These are phyloP conservation scores for Comarum palustre DNA, from an alignment of 306 rosid species.

Conservation along the genomic window DNA sequence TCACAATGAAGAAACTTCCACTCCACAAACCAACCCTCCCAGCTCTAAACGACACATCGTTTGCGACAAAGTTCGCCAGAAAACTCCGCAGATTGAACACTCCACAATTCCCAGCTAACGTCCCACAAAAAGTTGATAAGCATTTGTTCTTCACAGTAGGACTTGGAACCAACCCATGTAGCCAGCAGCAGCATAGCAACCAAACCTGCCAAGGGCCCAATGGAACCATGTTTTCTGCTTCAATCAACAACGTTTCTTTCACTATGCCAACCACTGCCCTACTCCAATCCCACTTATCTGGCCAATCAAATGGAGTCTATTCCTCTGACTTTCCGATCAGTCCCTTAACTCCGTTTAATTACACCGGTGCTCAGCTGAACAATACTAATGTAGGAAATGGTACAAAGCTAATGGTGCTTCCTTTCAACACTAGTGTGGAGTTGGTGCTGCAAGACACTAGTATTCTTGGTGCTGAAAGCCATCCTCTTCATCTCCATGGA, in stretches of 20 bases:
- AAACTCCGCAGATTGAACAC: conserved; percentile 50
- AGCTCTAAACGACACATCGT: conserved; percentile 55
- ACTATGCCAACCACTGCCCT: conserved; percentile 46
- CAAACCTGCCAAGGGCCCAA: conserved; percentile 67
- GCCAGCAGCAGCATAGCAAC: conserved; percentile 9
- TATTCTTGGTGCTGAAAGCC: conserved; percentile 53
- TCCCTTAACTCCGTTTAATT: conserved; percentile 49
- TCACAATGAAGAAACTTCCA: conserved; percentile 34
- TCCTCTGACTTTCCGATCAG: conserved; percentile 34
- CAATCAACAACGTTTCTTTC: conserved; percentile 62
- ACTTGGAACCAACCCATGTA: conserved; percentile 56
- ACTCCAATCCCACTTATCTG: conserved; percentile 52
- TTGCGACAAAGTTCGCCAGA: conserved; percentile 40
- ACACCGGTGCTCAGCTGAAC: conserved; percentile 56
- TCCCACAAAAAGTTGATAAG: conserved; percentile 51
- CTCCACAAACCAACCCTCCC: conserved; percentile 50
- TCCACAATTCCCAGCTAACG: conserved; percentile 51
- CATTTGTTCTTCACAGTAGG: conserved; percentile 62
- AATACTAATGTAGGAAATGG: conserved; percentile 58
- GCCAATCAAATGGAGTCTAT: conserved; percentile 43
- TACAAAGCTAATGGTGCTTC: conserved; percentile 49
- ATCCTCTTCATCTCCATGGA: conserved; percentile 73
- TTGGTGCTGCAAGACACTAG: conserved; percentile 55
- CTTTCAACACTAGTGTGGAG: conserved; percentile 56
- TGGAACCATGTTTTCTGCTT: conserved; percentile 61